Percentiles rank a stretch among this genome's conserved stretches.
These are phyloP conservation scores for Choiromyces venosus DNA, from an alignment of 495 filamentous ascomycete species.

Conservation along the genomic window DNA sequence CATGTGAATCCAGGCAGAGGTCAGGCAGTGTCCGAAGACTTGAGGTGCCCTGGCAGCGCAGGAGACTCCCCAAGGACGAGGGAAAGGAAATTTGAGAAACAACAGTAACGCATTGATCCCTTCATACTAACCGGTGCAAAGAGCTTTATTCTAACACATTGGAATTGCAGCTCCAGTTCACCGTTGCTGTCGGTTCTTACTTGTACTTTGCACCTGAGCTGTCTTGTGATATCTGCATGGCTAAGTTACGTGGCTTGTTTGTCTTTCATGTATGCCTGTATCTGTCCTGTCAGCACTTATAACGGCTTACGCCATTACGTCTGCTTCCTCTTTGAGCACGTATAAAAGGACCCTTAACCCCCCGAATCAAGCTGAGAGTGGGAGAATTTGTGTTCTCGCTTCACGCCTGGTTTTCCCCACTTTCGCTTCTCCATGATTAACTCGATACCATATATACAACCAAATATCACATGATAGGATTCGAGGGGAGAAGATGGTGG, in stretches of 20 bases:
- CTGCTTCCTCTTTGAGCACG: background rate
- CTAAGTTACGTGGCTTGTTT: background rate
- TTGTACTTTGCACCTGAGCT: background rate
- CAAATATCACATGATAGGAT: background rate
- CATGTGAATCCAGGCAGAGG: background rate
- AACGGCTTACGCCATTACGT: background rate
- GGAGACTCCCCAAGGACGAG: background rate
- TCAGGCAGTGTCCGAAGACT: background rate
- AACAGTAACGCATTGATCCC: background rate
- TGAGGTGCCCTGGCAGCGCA: background rate
- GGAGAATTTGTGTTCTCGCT: no score
- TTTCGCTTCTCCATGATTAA: background rate
- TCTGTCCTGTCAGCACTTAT: background rate
- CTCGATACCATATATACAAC: background rate
- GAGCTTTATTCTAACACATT: background rate
- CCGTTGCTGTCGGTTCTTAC: background rate
- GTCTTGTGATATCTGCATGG: background rate
- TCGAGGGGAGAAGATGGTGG: background rate
- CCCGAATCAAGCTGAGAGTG: background rate
- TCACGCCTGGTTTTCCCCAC: no score
- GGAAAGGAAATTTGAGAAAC: background rate
- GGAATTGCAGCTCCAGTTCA: background rate
- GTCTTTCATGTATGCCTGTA: background rate
- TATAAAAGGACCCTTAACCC: background rate
- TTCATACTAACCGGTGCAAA: background rate